Conservation (phyloP, 2,329 filamentous ascomycete species). For the Trichoderma guizhouense region DNA sequence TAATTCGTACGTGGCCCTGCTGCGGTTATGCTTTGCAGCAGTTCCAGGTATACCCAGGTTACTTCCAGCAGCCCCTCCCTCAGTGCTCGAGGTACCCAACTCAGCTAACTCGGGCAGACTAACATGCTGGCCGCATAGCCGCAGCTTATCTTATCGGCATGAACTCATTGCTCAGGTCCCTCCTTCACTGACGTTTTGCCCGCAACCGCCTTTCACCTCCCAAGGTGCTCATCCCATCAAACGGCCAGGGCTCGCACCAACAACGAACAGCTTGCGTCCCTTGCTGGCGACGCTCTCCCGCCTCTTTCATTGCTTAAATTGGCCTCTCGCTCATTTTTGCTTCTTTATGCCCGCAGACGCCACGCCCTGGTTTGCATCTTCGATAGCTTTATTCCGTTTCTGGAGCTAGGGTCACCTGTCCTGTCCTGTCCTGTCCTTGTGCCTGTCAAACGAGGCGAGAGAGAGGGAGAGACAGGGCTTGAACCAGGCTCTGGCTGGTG, state of each 20-base stretch:
- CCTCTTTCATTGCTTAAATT: not conserved
- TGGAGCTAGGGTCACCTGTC: not conserved
- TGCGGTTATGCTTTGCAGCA: not conserved
- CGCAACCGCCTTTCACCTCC: not conserved
- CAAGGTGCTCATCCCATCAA: not conserved
- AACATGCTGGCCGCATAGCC: not conserved
- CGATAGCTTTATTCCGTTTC: not conserved
- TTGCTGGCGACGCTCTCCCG: not conserved
- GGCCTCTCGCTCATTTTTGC: not conserved
- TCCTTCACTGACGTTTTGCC: not conserved
- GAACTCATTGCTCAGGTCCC: not conserved
- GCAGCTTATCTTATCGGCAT: slow-evolving; percentile 16
- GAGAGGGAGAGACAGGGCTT: not conserved
- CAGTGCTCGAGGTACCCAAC: not conserved
- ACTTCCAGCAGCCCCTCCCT: not conserved
- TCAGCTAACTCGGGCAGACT: not conserved
- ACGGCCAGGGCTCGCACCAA: not conserved
- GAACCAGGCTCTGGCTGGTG: not conserved
- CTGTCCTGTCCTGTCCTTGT: not conserved
- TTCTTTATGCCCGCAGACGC: not conserved
- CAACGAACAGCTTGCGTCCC: not conserved
- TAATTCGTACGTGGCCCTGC: not conserved
- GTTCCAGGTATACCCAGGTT: no score
- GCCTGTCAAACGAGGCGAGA: not conserved
- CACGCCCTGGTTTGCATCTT: not conserved